Evolutionary conservation across 257 asterid genomes (phyloP).

Genomic region (Plantago ovata): DNA sequence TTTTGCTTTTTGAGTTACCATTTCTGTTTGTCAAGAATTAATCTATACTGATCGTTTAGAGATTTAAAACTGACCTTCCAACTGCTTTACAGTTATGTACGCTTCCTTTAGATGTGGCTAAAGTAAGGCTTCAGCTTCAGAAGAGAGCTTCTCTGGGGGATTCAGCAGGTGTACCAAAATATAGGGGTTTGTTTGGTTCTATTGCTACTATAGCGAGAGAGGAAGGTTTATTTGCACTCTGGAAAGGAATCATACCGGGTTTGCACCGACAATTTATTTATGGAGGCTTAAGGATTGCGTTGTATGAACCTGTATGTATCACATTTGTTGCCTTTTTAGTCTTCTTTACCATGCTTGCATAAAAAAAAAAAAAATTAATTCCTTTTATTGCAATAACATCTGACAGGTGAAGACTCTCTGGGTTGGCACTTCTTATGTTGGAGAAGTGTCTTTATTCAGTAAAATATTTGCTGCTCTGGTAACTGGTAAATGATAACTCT

Average conservation of each 20-base stretch:
- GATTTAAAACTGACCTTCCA: conserved; percentile 20
- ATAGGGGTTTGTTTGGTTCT: conserved; percentile 71
- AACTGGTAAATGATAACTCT: conserved; percentile 56
- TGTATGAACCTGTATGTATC: conserved; percentile 74
- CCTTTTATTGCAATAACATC: conserved; percentile 12
- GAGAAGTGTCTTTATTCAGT: conserved; percentile 59
- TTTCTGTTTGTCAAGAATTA: neutral
- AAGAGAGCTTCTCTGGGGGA: conserved; percentile 61
- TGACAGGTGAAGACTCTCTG: conserved; percentile 64
- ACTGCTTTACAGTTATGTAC: conserved; percentile 68
- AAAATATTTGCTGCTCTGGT: conserved; percentile 79
- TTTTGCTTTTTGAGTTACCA: neutral
- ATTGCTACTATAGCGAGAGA: conserved; percentile 73
- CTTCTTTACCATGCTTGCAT: conserved; percentile 5
- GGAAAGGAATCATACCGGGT: conserved; percentile 92
- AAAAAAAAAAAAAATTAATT: conserved; percentile 4
- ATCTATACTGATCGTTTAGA: conserved; percentile 9
- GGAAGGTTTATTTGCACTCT: conserved; percentile 76
- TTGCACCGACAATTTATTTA: conserved; percentile 84
- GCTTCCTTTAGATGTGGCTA: conserved; percentile 79
- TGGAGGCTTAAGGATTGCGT: conserved; percentile 85
- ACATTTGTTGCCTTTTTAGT: conserved; percentile 14
- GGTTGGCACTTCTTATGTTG: conserved; percentile 50
- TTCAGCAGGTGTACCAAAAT: conserved; percentile 46
- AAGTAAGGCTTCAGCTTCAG: conserved; percentile 92